These are phyloP conservation scores for Colletotrichum ledebouriae DNA, from an alignment of 2,329 filamentous ascomycete species.

Conservation along the genomic window DNA sequence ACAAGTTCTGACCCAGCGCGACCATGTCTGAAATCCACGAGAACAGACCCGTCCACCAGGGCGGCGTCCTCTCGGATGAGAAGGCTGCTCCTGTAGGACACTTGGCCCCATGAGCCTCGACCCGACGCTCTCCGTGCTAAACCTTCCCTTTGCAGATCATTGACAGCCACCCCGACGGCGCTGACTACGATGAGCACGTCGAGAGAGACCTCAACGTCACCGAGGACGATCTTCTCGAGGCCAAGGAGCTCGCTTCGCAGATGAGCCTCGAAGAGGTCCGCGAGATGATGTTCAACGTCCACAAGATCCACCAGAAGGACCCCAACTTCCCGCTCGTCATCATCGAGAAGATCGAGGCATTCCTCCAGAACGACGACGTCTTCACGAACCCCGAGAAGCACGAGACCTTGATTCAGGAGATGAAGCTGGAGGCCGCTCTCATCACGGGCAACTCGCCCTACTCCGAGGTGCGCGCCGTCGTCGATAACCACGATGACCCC, in stretches of 20 bases:
- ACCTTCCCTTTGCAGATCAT: slow-evolving; percentile 7
- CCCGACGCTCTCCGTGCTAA: neutral
- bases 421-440: slow-evolving; percentile 52
- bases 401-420: slow-evolving; percentile 49
- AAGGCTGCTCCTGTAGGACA: slow-evolving; percentile 31
- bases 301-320: slow-evolving; percentile 57
- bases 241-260: slow-evolving; percentile 58
- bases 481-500: slow-evolving; percentile 55
- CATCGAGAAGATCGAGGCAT: slow-evolving; percentile 55
- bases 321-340: slow-evolving; percentile 59
- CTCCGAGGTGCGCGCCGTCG: slow-evolving; percentile 56
- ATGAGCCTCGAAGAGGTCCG: slow-evolving; percentile 58
- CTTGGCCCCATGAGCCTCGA: neutral
- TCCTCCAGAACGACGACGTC: slow-evolving; percentile 51
- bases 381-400: slow-evolving; percentile 55
- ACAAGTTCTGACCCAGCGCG: slow-evolving; percentile 36
- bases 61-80: slow-evolving; percentile 35
- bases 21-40: slow-evolving; percentile 38
- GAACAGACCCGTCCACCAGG: slow-evolving; percentile 25
- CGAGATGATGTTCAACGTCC: slow-evolving; percentile 54
- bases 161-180: slow-evolving; percentile 23
- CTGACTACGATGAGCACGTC: slow-evolving; percentile 30
- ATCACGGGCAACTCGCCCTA: slow-evolving; percentile 51
- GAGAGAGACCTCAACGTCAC: slow-evolving; percentile 56
- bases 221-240: slow-evolving; percentile 61